phyloP scores from a whole-genome alignment of 345 rosid genomes.

The Linum usitatissimum region DNA sequence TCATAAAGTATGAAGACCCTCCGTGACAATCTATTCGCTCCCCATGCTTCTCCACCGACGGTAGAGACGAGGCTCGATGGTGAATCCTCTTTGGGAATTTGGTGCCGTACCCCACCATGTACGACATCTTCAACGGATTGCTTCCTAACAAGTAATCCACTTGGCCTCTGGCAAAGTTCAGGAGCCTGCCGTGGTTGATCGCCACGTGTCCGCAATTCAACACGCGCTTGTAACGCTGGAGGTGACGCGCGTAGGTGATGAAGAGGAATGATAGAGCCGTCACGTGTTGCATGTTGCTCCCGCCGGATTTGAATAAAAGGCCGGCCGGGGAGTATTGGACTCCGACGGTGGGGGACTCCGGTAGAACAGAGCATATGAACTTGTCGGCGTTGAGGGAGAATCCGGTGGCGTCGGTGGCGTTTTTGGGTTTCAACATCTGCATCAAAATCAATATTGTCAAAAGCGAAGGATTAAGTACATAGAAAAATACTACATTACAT shows the following conservation, averaged over 20 bases:
- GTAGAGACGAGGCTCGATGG: slow-evolving; percentile 18
- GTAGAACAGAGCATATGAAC: slow-evolving; percentile 33
- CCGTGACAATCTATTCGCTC: slow-evolving; percentile 5
- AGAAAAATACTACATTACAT: too few species aligned
- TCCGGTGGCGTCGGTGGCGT: slow-evolving; percentile 6
- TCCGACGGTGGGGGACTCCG: slow-evolving; percentile 38
- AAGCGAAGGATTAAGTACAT: too few species aligned
- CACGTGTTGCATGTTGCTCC: slow-evolving; percentile 18
- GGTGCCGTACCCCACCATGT: slow-evolving; percentile 20
- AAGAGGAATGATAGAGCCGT: slow-evolving; percentile 19
- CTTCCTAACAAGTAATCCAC: slow-evolving; percentile 20
- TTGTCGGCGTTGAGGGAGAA: slow-evolving; percentile 29
- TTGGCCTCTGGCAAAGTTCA: slow-evolving; percentile 15
- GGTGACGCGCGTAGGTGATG: slow-evolving; percentile 9
- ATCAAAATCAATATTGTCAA: too few species aligned
- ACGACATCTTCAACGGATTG: slow-evolving; percentile 19
- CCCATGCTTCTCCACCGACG: slow-evolving; percentile 4
- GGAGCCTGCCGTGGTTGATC: slow-evolving; percentile 10
- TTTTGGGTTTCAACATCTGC: slow-evolving; percentile 16
- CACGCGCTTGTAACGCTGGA: slow-evolving; percentile 5
- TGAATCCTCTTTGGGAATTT: slow-evolving; percentile 15
- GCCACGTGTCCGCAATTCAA: slow-evolving; percentile 11
- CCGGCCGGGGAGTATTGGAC: slow-evolving; percentile 50
- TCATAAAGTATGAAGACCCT: slow-evolving; percentile 12
- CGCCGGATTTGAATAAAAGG: slow-evolving; percentile 27